phyloP scores from a whole-genome alignment of 129 eudicot genomes.

The Tanacetum coccineum region DNA sequence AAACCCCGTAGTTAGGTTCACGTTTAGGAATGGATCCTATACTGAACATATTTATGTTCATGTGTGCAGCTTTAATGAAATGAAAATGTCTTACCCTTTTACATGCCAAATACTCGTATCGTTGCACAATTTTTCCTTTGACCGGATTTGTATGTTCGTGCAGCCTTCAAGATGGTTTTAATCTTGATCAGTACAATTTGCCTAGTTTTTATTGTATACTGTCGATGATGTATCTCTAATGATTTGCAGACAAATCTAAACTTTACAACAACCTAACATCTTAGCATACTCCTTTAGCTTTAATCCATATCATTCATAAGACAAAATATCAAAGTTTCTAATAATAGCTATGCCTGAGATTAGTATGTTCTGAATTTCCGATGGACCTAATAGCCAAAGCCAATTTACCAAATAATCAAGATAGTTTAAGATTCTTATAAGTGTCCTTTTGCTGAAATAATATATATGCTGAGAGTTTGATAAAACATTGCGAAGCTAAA shows the following conservation, averaged over 20 bases:
- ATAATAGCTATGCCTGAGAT: background rate
- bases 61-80: conserved; percentile 37
- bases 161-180: too few species aligned
- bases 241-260: background rate
- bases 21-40: conserved; percentile 65
- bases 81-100: background rate
- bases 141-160: too few species aligned
- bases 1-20: conserved; percentile 40
- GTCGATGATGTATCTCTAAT: background rate
- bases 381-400: too few species aligned
- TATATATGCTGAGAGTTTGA: too few species aligned
- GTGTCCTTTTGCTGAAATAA: background rate
- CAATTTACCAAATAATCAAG: background rate
- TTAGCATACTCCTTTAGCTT: background rate
- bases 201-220: too few species aligned
- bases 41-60: conserved; percentile 37
- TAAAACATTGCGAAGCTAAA: too few species aligned
- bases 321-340: background rate
- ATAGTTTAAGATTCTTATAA: background rate
- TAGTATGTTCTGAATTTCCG: too few species aligned
- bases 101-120: too few species aligned
- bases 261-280: background rate
- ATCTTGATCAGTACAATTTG: too few species aligned
- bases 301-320: background rate
- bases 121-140: background rate